Evolutionary conservation across 768 basidiomycete species (phyloP).

Genomic region (Botryobasidium botryosum): DNA sequence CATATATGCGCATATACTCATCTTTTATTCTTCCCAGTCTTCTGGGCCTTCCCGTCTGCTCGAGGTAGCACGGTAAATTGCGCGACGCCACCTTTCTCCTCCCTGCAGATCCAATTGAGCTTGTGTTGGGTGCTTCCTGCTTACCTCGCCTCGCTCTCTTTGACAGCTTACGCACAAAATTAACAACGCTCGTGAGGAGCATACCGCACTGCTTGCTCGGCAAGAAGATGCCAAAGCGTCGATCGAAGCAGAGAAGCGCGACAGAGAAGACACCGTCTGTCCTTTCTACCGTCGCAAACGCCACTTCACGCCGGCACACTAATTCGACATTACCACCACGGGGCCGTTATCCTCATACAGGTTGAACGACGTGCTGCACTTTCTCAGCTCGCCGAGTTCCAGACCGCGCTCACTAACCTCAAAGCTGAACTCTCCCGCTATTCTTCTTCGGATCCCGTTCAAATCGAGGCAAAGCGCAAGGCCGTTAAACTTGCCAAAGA

Average conservation of each 20-base stretch:
- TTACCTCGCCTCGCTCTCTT: slow-evolving; percentile 7
- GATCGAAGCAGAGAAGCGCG: slow-evolving; percentile 34
- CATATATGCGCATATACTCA: slow-evolving; percentile 12
- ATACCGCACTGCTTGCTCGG: slow-evolving; percentile 28
- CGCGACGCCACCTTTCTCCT: slow-evolving; percentile 11
- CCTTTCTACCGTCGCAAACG: slow-evolving; percentile 1
- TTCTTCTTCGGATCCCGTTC: slow-evolving; percentile 69
- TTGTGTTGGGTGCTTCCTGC: neutral
- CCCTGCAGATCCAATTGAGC: neutral
- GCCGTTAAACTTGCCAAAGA: slow-evolving; percentile 66
- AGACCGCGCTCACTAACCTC: slow-evolving; percentile 32
- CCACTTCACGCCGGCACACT: slow-evolving; percentile 1
- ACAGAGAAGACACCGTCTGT: slow-evolving; percentile 42
- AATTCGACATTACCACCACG: slow-evolving; percentile 2
- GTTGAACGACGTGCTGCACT: neutral
- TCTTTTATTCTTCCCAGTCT: slow-evolving; percentile 37
- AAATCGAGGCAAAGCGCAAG: slow-evolving; percentile 58
- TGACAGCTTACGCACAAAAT: slow-evolving; percentile 42
- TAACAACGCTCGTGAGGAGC: slow-evolving; percentile 31
- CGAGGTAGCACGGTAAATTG: slow-evolving; percentile 64
- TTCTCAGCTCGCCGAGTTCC: slow-evolving; percentile 42
- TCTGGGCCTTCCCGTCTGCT: slow-evolving; percentile 92
- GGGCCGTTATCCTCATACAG: neutral
- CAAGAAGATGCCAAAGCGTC: slow-evolving; percentile 30
- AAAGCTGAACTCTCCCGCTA: slow-evolving; percentile 59